Base-by-base conservation (phyloP, 164 flowering plant genomes). In the Nelumbo lutea region DNA sequence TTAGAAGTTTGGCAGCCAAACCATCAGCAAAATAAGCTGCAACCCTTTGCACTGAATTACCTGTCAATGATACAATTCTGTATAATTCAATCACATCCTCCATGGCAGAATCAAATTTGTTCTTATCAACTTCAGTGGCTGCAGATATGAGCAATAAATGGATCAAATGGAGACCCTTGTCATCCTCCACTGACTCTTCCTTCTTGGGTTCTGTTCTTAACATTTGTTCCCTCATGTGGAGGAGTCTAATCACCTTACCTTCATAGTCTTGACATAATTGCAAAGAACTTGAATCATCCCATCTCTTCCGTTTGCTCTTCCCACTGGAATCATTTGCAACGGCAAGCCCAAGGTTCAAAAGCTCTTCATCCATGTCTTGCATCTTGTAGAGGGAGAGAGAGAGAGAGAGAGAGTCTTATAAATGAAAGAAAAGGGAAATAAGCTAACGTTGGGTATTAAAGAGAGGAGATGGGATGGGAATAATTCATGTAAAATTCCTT, bases 11-110 rank as follows among this genome's bases (percentile, higher is more conserved):
- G 0, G 90, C 89, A 0, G 84, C 72, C 42, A 89, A 70, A 3
- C 83, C 95, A 52, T 89, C 95, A 0, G 87, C 86, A 43, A 89
- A 89, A 64, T 87, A 85, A 2, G 90, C 90, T 2, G 86, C 91
- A 0, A 89, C 89, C 43, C 95, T 61, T 68, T 86, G 91, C 48
- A 87, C 81, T 0, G 95, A 85, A 64, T 87, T 88, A 0, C 95
- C 91, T 0, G 61, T 78, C 6, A 84, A 48, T 10, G 83, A 82
- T 1, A 79, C 87, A 27, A 57, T 72, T 51, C 65, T 79, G 69
- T 82, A 89, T 39, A 89, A 67, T 59, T 89, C 80, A 15, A 7
- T 66, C 27, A 89, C 79, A 44, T 80, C 82, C 50, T 81, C 80
- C 7, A 77, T 27, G 6, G 88, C 82, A 0, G 68, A 59, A 14